Conservation (phyloP, 2,329 filamentous ascomycete species). For the Ophiocordyceps polyrhachis-furcata region DNA sequence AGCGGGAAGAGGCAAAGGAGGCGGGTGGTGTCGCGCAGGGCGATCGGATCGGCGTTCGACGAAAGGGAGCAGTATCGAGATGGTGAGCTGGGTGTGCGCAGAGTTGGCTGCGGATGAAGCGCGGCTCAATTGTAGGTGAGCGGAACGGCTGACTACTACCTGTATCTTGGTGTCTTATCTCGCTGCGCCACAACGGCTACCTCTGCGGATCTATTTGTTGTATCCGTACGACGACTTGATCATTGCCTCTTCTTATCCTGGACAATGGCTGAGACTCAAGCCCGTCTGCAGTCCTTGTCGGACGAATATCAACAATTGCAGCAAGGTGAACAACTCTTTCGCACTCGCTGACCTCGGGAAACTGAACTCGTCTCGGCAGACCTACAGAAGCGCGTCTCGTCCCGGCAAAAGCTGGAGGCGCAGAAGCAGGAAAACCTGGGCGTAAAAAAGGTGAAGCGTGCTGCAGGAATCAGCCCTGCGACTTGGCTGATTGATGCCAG, state of each 20-base stretch:
- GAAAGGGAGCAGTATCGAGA: background rate
- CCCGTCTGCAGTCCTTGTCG: constrained; percentile 61
- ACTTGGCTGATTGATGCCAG: constrained; percentile 19
- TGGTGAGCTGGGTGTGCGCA: background rate
- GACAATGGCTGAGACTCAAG: constrained; percentile 54
- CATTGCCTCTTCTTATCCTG: background rate
- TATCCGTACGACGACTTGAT: background rate
- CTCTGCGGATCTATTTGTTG: too few species aligned
- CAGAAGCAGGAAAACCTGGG: constrained; percentile 85
- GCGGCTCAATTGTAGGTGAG: background rate
- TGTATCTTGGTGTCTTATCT: background rate
- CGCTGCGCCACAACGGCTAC: background rate
- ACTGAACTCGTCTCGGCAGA: constrained; percentile 31
- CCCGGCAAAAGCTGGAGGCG: constrained; percentile 79
- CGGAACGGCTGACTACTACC: background rate
- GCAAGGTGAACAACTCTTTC: constrained; percentile 34
- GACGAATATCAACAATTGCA: constrained; percentile 81
- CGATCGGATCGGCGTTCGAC: background rate
- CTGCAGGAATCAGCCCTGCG: background rate
- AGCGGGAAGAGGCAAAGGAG: background rate
- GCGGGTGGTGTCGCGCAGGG: too few species aligned
- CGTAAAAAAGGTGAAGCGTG: constrained; percentile 50
- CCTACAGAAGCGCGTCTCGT: constrained; percentile 54
- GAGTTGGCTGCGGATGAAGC: background rate
- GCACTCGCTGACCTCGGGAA: background rate